phyloP scores from a whole-genome alignment of 371 early-diverging fungal species.

The Mucor indicus region DNA sequence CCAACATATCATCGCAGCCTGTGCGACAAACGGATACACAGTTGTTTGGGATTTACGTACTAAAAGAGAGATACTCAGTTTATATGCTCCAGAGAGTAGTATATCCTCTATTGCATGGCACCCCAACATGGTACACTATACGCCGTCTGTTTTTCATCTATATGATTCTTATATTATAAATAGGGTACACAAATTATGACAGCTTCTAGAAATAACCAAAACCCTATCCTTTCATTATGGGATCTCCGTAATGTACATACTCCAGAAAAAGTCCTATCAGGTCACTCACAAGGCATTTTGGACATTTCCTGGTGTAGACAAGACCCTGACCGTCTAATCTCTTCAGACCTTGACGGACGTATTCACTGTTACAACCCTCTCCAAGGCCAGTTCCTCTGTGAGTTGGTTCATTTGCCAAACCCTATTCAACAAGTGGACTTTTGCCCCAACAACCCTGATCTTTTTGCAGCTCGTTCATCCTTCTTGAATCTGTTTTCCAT shows the following conservation, averaged over 20 bases:
- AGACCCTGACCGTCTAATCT: constrained; percentile 86
- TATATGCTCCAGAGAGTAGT: constrained; percentile 48
- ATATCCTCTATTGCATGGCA: constrained; percentile 93
- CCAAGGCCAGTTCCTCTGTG: constrained; percentile 67
- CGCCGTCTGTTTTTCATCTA: neutral
- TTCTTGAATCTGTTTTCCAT: too few species aligned
- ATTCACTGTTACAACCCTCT: constrained; percentile 87
- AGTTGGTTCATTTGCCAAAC: constrained; percentile 62
- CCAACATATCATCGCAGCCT: constrained; percentile 90
- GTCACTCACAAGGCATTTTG: constrained; percentile 88
- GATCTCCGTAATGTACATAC: constrained; percentile 91
- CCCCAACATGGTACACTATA: constrained; percentile 72
- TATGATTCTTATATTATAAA: neutral
- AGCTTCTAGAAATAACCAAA: constrained; percentile 85
- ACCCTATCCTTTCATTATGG: constrained; percentile 86
- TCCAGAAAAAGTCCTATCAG: constrained; percentile 73
- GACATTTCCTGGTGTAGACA: constrained; percentile 90
- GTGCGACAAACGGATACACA: constrained; percentile 87
- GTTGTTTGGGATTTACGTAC: constrained; percentile 96
- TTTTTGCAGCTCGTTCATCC: constrained; percentile 81
- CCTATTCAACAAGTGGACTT: constrained; percentile 93
- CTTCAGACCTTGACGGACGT: constrained; percentile 88
- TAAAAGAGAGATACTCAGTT: constrained; percentile 79
- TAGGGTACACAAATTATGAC: constrained; percentile 19
- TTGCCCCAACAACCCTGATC: constrained; percentile 84